These are phyloP conservation scores for Saururus chinensis DNA, from an alignment of 164 flowering plant genomes.

Conservation along the genomic window DNA sequence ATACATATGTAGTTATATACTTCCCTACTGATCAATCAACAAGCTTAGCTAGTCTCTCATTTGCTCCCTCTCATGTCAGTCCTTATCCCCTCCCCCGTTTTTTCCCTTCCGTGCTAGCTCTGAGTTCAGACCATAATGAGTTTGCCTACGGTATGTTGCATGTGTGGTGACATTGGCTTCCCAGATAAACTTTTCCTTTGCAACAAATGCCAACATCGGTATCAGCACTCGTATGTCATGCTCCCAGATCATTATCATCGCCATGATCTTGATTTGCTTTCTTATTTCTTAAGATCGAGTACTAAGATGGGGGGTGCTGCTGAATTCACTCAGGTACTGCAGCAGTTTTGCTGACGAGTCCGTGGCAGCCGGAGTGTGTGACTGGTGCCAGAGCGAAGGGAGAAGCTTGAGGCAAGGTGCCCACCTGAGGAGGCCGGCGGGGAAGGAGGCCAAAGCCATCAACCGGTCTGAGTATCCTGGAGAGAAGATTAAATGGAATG, in stretches of 20 bases:
- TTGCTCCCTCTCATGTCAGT: no score
- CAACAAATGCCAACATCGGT: slow-evolving; percentile 57
- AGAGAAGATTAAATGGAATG: slow-evolving; percentile 22
- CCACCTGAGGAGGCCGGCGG: slow-evolving; percentile 20
- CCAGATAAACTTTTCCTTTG: slow-evolving; percentile 91
- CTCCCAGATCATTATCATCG: neutral
- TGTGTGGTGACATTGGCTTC: slow-evolving; percentile 97
- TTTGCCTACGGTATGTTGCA: slow-evolving; percentile 65
- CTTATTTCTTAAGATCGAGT: no score
- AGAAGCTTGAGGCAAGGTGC: slow-evolving; percentile 19
- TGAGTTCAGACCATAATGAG: slow-evolving; percentile 18
- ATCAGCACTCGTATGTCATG: slow-evolving; percentile 76
- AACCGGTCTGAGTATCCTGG: slow-evolving; percentile 1
- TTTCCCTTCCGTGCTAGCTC: no score
- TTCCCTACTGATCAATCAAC: no score
- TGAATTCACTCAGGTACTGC: neutral
- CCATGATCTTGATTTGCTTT: neutral
- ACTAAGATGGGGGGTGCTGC: neutral
- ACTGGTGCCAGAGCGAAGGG: slow-evolving; percentile 81
- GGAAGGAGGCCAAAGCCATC: slow-evolving; percentile 3
- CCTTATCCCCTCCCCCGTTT: no score
- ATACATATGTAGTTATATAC: no score
- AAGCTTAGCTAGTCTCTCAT: no score
- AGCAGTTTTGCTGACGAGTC: neutral
- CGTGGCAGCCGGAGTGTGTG: slow-evolving; percentile 32